Conservation (phyloP, 2,329 filamentous ascomycete genomes). For the Diaporthe velutina region DNA sequence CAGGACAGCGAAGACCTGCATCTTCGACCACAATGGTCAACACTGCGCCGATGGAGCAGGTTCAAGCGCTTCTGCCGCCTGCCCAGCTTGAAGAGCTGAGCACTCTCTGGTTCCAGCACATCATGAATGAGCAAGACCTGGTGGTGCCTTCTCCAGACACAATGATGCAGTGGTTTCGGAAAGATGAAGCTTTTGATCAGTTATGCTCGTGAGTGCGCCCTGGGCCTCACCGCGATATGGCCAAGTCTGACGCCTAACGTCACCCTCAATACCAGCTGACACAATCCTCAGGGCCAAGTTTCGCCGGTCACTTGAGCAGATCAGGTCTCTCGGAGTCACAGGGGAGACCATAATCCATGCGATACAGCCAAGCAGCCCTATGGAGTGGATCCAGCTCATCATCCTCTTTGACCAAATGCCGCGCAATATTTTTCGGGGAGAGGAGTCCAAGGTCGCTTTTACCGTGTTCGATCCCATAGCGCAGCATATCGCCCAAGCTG, state of each 20-base stretch:
- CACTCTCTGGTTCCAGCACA: constrained; percentile 5
- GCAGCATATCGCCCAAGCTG: constrained; percentile 48
- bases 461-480: constrained; percentile 62
- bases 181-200: constrained; percentile 40
- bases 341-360: constrained; percentile 1
- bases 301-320: not conserved
- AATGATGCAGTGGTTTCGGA: constrained; percentile 41
- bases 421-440: constrained; percentile 63
- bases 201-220: constrained; percentile 36
- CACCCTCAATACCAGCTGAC: not conserved
- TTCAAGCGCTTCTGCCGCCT: not conserved
- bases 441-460: constrained; percentile 57
- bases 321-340: not conserved
- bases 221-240: not conserved
- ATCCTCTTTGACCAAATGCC: constrained; percentile 68
- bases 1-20: not conserved
- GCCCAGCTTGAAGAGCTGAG: not conserved
- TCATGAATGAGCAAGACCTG: not conserved
- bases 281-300: not conserved
- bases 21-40: not conserved
- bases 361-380: not conserved
- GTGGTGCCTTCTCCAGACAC: constrained; percentile 33
- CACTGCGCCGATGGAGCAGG: not conserved
- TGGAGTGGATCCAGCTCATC: constrained; percentile 47
- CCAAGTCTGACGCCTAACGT: not conserved